Base-by-base conservation (phyloP, 208 protist genomes). In the Trypanosoma brucei region DNA sequence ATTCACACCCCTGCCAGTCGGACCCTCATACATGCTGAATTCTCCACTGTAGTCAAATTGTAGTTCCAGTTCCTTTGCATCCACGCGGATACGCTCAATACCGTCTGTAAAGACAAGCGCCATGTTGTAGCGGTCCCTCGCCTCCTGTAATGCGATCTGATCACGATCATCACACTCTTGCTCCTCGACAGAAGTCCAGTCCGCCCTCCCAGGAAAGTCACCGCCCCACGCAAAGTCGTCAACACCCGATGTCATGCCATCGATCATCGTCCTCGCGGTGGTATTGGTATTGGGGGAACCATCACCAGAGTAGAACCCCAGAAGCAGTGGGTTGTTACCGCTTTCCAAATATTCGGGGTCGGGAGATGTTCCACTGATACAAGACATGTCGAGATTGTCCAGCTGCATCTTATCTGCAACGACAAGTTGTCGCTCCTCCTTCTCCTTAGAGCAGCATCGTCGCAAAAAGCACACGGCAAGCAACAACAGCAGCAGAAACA, bases 151-250 rank as follows among this genome's bases (percentile, higher is more conserved):
- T 7, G 74, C 72, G 22, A 88, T 57, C 55, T 84, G 74, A 51
- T 92, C 82, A 3, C 85, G 78, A 33, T 68, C 62, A 54, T 84
- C 81, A 11, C 81, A 65, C 70, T 92, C 84, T 49, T 76, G 65
- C 44, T 55, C 64, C 45, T 84, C 73, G 48, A 76, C 52, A 2
- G 72, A 33, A 42, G 1, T 57, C 3, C 4, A 3, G 4, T 42
- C 46, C 0, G 33, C 14, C 5, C 7, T 33, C 6, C 1, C 37
- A 34, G 42, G 56, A 31, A 45, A 56, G 1, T 50, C 49, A 7
- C 31, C 50, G 7, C n/a, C 3, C 14, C 22, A 57, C 22, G 62
- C 9, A 5, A 34, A 30, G 8, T 11, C 0, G 7, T 8, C 54
- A 37, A 0, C 14, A 6, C 52, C 61, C 3, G n/a, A 40, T 33